Evolutionary conservation across 2,329 filamentous ascomycete species (phyloP), one percentile per base, ranked within the genome.

Genomic region (Penicillium vulpinum): DNA sequence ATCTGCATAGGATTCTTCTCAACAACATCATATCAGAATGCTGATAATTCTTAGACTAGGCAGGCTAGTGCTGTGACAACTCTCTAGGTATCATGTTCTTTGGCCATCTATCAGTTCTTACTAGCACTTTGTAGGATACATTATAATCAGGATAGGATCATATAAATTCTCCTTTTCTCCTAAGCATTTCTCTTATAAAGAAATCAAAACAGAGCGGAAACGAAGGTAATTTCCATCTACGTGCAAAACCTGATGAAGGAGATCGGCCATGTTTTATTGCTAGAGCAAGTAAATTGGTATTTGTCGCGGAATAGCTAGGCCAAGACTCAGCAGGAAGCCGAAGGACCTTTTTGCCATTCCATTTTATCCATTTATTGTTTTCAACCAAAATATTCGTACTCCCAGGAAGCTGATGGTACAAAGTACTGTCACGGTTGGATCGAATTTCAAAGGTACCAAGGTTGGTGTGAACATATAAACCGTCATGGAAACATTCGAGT

Each of bases 231-330:
- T 31, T 4, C 10, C 4, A 31, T 29, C 29, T 16, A 51, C 8
- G 36, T 16, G 31, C 16, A 2, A 45, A 62, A 58, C 43, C 54
- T 22, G n/a, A 63, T 31, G 18, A 63, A 62, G 31, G 59, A 62
- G 58, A 62, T 18, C 36, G 39, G 51, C 31, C 61, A 56, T 43
- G 61, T 62, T 24, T 21, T 8, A 15, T 63, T 51, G 56, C 61
- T 13, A 63, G 26, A 28, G 51, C 58, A 54, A 60, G 24, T n/a
- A 26, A 44, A 41, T 47, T 56, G 0, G 18, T 35, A 24, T 57
- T 61, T 1, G 51, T 51, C 53, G 24, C 43, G 9, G 9, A 55
- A 41, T 31, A 43, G 5, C 2, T 21, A 4, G 50, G 41, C 18
- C 59, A 40, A 57, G n/a, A 44, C 18, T 61, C 50, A 13, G 38